phyloP scores from a whole-genome alignment of 2,329 filamentous ascomycete species.

The Aspergillus aculeatus region DNA sequence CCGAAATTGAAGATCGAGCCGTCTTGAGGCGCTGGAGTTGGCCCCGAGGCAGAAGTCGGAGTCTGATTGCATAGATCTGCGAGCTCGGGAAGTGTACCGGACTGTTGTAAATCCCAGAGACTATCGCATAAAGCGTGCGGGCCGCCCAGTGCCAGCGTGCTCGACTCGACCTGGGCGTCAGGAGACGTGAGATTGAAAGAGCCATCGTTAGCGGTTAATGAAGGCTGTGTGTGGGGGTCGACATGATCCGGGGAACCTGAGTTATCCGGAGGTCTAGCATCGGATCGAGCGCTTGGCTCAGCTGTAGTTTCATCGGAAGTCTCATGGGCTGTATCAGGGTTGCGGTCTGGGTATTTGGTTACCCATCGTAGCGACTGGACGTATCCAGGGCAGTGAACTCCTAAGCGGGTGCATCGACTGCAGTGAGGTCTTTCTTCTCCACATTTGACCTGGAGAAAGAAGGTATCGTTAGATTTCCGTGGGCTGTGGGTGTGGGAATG shows the following conservation, averaged over 20 bases:
- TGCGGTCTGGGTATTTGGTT: slow-evolving; percentile 29
- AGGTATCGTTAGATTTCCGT: not conserved
- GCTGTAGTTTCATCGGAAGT: slow-evolving; percentile 8
- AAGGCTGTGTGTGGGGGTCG: slow-evolving; percentile 8
- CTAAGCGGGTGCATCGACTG: slow-evolving; percentile 38
- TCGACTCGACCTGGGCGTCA: not conserved
- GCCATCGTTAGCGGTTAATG: slow-evolving; percentile 11
- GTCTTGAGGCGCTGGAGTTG: slow-evolving; percentile 14
- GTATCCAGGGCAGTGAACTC: slow-evolving; percentile 40
- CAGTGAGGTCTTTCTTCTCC: slow-evolving; percentile 42
- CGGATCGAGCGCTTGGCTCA: slow-evolving; percentile 1
- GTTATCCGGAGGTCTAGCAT: slow-evolving; percentile 1
- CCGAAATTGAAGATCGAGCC: slow-evolving; percentile 21
- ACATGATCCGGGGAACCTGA: slow-evolving; percentile 4
- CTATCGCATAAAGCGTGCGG: slow-evolving; percentile 27
- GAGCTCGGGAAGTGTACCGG: slow-evolving; percentile 32
- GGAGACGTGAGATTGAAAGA: slow-evolving; percentile 7
- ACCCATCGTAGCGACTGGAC: slow-evolving; percentile 40
- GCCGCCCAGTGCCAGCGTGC: slow-evolving; percentile 17
- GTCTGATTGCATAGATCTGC: slow-evolving; percentile 31
- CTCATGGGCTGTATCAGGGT: slow-evolving; percentile 10
- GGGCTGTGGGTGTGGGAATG: not conserved
- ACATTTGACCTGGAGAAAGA: slow-evolving; percentile 37
- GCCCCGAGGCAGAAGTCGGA: slow-evolving; percentile 15
- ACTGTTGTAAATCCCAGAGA: slow-evolving; percentile 32